phyloP scores from a whole-genome alignment of 2,329 filamentous ascomycete genomes.

The Apiospora hydei region DNA sequence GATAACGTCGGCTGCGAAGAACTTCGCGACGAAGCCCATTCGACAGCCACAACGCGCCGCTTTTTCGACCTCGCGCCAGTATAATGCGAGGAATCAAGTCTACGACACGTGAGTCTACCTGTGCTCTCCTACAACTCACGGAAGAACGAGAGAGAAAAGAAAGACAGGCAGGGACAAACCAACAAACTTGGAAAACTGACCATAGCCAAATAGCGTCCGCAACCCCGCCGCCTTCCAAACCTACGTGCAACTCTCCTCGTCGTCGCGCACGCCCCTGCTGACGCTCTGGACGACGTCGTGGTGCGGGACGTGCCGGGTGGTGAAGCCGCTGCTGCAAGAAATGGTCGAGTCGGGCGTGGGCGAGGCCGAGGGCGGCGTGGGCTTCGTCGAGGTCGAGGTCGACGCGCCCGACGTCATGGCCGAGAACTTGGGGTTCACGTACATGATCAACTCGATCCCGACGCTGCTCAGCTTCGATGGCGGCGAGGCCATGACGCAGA shows the following conservation, averaged over 20 bases:
- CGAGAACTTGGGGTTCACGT: constrained; percentile 56
- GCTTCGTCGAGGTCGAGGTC: constrained; percentile 61
- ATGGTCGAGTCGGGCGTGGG: constrained; percentile 60
- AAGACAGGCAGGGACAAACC: not conserved
- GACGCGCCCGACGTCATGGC: constrained; percentile 65
- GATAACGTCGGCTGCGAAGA: constrained; percentile 23
- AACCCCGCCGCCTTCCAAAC: constrained; percentile 61
- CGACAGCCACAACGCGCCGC: constrained; percentile 25
- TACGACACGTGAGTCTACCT: constrained; percentile 47
- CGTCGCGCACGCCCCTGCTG: constrained; percentile 61
- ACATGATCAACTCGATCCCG: constrained; percentile 66
- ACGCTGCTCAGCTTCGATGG: constrained; percentile 65
- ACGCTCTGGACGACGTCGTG: constrained; percentile 68
- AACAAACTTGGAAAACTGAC: no score
- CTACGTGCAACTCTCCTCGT: constrained; percentile 62
- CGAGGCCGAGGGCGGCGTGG: constrained; percentile 63
- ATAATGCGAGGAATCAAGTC: constrained; percentile 47
- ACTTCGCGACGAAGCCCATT: constrained; percentile 4
- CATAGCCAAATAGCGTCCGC: constrained; percentile 50
- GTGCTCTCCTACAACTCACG: not conserved
- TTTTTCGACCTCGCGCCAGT: constrained; percentile 40
- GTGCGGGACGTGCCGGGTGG: constrained; percentile 60
- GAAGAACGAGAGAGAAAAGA: not conserved
- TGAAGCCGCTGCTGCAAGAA: constrained; percentile 56
- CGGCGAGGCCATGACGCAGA: constrained; percentile 57